Conservation (phyloP, 2,329 filamentous ascomycete species). For the Cordyceps javanica region DNA sequence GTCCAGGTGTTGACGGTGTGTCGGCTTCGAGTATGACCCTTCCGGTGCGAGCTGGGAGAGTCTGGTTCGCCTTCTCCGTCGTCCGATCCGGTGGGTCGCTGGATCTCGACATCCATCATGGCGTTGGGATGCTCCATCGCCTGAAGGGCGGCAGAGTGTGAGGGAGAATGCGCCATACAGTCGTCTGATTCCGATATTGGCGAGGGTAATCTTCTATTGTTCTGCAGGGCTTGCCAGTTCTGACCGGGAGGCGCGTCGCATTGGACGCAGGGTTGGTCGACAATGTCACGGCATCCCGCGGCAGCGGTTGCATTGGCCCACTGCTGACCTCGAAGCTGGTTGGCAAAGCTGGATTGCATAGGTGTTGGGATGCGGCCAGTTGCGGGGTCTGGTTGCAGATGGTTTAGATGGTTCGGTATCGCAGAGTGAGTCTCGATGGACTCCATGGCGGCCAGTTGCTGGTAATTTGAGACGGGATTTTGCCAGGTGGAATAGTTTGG, state of each 20-base stretch:
- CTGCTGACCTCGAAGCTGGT: slow-evolving; percentile 48
- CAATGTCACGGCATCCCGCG: slow-evolving; percentile 30
- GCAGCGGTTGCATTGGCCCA: slow-evolving; percentile 30
- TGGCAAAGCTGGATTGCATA: slow-evolving; percentile 52
- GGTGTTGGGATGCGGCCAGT: slow-evolving; percentile 51
- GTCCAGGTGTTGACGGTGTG: slow-evolving; percentile 58
- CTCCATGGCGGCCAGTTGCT: not conserved
- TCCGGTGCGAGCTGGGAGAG: slow-evolving; percentile 43
- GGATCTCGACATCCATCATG: slow-evolving; percentile 31
- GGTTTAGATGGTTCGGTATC: slow-evolving; percentile 19
- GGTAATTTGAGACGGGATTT: not conserved
- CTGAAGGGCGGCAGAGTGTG: slow-evolving; percentile 28
- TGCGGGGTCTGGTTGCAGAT: slow-evolving; percentile 13
- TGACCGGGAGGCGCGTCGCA: slow-evolving; percentile 42
- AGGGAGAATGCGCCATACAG: slow-evolving; percentile 32
- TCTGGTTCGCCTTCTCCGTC: slow-evolving; percentile 29
- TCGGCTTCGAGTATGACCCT: slow-evolving; percentile 51
- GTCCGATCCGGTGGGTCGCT: slow-evolving; percentile 19
- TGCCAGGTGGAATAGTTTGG: slow-evolving; percentile 7
- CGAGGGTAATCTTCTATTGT: slow-evolving; percentile 49
- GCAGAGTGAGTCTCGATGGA: slow-evolving; percentile 1
- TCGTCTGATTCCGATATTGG: slow-evolving; percentile 55
- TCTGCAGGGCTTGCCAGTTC: slow-evolving; percentile 49
- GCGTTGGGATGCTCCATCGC: slow-evolving; percentile 35
- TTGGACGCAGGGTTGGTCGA: slow-evolving; percentile 27